These are phyloP conservation scores for Cordyceps cicadae DNA, from an alignment of 2,329 filamentous ascomycete species.

Conservation along the genomic window DNA sequence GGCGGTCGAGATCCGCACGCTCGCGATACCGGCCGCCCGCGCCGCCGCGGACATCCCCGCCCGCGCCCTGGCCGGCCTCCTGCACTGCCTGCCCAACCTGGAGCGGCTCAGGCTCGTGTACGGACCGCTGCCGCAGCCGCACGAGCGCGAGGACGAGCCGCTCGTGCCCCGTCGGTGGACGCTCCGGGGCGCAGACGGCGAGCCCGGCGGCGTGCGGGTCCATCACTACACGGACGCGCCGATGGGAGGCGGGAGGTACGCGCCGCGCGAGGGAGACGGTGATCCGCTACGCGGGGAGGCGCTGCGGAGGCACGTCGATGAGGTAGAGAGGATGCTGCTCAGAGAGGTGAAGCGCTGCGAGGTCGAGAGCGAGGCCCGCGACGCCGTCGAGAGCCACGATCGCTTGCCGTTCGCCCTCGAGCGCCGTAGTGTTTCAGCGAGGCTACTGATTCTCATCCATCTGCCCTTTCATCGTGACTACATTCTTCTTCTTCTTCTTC, in stretches of 20 bases:
- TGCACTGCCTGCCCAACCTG: slow-evolving; percentile 3
- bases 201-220: background rate
- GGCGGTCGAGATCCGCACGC: background rate
- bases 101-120: background rate
- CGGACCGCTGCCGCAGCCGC: slow-evolving; percentile 1
- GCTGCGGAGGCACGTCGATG: background rate
- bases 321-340: background rate
- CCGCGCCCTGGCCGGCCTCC: background rate
- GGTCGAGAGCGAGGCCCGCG: slow-evolving; percentile 2
- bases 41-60: background rate
- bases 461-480: background rate
- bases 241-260: background rate
- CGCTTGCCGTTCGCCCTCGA: background rate
- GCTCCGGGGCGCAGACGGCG: background rate
- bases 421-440: background rate
- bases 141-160: slow-evolving; percentile 4
- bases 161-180: background rate
- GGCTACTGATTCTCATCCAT: background rate
- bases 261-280: background rate
- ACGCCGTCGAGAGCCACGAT: background rate
- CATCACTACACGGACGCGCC: background rate
- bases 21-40: background rate
- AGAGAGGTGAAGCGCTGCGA: slow-evolving; percentile 2
- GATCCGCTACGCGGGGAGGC: background rate
- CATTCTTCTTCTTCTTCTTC: background rate